These are phyloP conservation scores for Babjeviella inositovora DNA, from an alignment of 805 yeast genomes.

Conservation along the genomic window DNA sequence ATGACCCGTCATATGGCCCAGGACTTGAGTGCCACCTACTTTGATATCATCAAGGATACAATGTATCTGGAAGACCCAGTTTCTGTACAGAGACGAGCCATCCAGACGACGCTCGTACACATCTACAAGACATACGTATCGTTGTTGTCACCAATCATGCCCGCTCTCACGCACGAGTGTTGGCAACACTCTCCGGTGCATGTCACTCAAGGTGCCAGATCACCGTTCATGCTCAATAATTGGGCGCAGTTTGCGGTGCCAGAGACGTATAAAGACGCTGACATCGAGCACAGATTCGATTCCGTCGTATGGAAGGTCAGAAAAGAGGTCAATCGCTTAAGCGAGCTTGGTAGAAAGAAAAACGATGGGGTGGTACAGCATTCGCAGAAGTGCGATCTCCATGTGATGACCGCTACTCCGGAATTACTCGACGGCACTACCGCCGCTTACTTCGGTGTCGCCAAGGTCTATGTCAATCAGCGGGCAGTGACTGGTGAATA, in stretches of 20 bases:
- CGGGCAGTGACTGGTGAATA: too few species aligned
- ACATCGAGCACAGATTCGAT: constrained; percentile 24
- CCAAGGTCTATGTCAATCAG: constrained; percentile 28
- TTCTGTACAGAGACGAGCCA: constrained; percentile 34
- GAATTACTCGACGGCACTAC: constrained; percentile 21
- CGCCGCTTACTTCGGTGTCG: constrained; percentile 45
- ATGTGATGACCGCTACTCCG: constrained; percentile 11
- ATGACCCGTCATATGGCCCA: constrained; percentile 60
- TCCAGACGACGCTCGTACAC: constrained; percentile 51
- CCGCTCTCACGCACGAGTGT: constrained; percentile 74
- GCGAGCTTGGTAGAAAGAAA: constrained; percentile 43
- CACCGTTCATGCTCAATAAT: constrained; percentile 34
- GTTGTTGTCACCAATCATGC: constrained; percentile 66
- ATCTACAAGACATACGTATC: constrained; percentile 48
- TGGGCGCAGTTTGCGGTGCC: constrained; percentile 26
- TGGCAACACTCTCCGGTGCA: constrained; percentile 44
- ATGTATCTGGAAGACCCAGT: constrained; percentile 51
- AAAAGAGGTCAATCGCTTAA: constrained; percentile 26
- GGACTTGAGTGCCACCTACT: constrained; percentile 68
- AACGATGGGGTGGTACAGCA: constrained; percentile 33
- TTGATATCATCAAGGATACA: constrained; percentile 75
- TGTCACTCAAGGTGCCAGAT: constrained; percentile 9
- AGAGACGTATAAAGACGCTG: constrained; percentile 12
- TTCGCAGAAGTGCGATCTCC: constrained; percentile 41
- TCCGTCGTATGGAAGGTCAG: constrained; percentile 25